A percentile compares a stretch with the other conserved stretches of the same genome.
These are phyloP conservation scores for Beauveria sp. DNA, from an alignment of 2,329 filamentous ascomycete species.

Conservation along the genomic window DNA sequence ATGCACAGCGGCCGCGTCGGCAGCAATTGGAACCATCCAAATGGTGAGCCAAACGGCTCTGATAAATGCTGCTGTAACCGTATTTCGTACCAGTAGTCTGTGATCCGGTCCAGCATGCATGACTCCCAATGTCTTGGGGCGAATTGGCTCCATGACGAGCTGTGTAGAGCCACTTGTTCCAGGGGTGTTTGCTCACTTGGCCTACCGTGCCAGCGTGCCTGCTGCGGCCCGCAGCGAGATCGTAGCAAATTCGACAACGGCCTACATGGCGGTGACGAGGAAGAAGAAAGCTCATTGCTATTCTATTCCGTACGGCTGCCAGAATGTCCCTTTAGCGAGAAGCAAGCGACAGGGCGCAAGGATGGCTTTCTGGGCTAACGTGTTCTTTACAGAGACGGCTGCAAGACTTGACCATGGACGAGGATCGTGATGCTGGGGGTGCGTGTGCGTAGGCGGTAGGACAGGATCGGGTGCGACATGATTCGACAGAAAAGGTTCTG, in stretches of 20 bases:
- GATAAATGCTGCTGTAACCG: background rate
- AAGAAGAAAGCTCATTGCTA: background rate
- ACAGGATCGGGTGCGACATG: background rate
- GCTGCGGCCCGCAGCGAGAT: background rate
- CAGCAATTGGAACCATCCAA: background rate
- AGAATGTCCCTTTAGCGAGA: background rate
- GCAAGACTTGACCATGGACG: background rate
- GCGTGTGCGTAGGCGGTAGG: background rate
- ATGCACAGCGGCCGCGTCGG: slow-evolving; percentile 5
- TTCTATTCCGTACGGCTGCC: background rate
- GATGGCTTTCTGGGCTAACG: background rate
- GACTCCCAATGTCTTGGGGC: background rate
- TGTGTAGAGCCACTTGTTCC: background rate
- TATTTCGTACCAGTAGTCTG: too few relatives aligned
- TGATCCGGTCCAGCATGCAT: background rate
- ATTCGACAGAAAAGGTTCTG: background rate
- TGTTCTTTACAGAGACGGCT: background rate
- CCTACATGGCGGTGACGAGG: slow-evolving; percentile 1
- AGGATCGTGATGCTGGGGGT: background rate
- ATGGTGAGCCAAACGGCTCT: background rate
- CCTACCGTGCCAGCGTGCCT: background rate
- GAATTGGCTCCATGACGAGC: background rate
- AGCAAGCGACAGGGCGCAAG: background rate
- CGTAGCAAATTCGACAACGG: background rate
- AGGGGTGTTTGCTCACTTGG: background rate